Base-by-base conservation (phyloP, 108 stramenopile genomes). In the Nitzschia sp. region DNA sequence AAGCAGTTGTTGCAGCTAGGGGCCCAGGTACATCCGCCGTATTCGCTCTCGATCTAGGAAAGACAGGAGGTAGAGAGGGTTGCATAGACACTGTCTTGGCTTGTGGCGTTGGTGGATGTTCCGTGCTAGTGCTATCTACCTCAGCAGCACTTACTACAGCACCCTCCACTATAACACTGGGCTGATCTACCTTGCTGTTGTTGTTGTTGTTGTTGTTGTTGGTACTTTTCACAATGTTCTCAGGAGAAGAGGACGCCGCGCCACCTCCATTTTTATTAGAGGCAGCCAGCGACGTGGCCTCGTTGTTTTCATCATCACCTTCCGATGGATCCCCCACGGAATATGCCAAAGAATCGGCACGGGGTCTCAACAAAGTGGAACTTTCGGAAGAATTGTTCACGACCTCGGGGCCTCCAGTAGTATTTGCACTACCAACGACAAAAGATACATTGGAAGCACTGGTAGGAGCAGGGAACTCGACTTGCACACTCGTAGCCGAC, bases 41-140 rank as follows among this genome's bases (percentile, higher is more conserved):
- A 35, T 35, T 60, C 2, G 32, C 58, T 58, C 36, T 36, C 2
- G 58, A 17, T 41, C 69, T 26, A 2, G 69, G 69, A 59, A 69
- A 69, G 26, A 69, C 58, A 50, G 69, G 69, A 30, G 58, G 69
- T 2, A 60, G 58, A 22, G 58, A 48, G 0, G 58, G 16, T 3
- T 52, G 15, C 2, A 19, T 36, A 1, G 53, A 8, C 1, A 48
- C 22, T 22, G 66, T 50, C 26, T 53, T 54, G 4, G 34, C 38
- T 3, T 33, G 35, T 8, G 36, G 17, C 6, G 45, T 5, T 17
- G 63, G 22, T 57, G 56, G 29, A 25, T 26, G 38, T 8, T 50
- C 48, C 17, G 19, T n/a, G 21, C 48, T 50, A 4, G 4, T n/a
- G 19, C 19, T 50, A n/a, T 50, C 48, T n/a, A 21, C 19, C 16